Conservation (phyloP, 179 eudicot genomes). For the Beta lomatogona region DNA sequence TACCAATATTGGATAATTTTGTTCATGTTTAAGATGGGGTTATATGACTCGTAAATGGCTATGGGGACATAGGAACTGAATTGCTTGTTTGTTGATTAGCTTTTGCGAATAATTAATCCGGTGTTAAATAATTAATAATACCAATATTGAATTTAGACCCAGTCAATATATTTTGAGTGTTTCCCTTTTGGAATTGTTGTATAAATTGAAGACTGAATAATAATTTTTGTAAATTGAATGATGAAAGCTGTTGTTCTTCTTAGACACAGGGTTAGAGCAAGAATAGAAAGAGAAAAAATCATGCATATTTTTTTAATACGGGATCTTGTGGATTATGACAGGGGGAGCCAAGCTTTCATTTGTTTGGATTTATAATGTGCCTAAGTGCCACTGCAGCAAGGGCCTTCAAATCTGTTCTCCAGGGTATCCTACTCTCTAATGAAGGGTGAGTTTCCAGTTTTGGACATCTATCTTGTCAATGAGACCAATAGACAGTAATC, state of each 20-base stretch:
- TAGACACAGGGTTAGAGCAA: neutral
- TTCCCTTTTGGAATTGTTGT: neutral
- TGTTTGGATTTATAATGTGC: slow-evolving; percentile 95
- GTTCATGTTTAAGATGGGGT: too few relatives aligned
- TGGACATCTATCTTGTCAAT: neutral
- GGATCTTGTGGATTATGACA: slow-evolving; percentile 38
- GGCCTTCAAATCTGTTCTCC: slow-evolving; percentile 98
- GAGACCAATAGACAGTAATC: neutral
- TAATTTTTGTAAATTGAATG: neutral
- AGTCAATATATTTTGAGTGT: neutral
- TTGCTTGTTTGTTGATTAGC: slow-evolving; percentile 1
- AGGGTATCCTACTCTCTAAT: slow-evolving; percentile 87
- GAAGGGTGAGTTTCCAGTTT: slow-evolving; percentile 61
- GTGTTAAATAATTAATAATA: neutral
- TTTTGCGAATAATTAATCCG: neutral
- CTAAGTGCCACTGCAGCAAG: slow-evolving; percentile 92
- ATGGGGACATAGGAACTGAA: too few relatives aligned
- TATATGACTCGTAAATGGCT: neutral
- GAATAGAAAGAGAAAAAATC: neutral
- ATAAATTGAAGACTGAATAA: neutral
- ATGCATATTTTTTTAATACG: neutral
- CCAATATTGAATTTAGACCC: neutral
- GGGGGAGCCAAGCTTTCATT: slow-evolving; percentile 99
- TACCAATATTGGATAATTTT: too few relatives aligned
- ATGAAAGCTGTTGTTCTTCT: too few relatives aligned